Evolutionary conservation across 495 filamentous ascomycete species (phyloP), one percentile per base, ranked within the genome.

Genomic region (Neurospora intermedia): DNA sequence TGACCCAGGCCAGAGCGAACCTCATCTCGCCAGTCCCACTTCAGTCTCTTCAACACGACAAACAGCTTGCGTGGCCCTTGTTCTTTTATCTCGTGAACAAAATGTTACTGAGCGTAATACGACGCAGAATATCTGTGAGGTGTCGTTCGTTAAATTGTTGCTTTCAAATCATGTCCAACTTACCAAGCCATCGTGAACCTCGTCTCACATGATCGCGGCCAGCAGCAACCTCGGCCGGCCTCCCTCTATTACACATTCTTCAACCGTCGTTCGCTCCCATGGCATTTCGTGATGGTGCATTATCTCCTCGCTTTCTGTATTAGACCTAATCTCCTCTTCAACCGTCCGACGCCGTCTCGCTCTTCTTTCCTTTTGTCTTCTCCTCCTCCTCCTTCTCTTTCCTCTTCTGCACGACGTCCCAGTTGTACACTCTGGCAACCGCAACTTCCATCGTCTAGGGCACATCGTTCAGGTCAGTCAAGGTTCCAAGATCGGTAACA

Each of bases 341-440:
- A 66, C 78, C 78, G 35, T 72, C 73, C 7, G 74, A 46, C 20
- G 75, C 35, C 13, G 71, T 74, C 73, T 80, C 77, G 9, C 74
- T 72, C 31, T 77, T 77, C 70, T 81, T 83, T 16, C 82, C 82
- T 79, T 82, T 76, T n/a, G 42, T 46, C 69, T 79, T 78, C 43
- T 84, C 88, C 75, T 90, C 89, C 9, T 91, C 91, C 20, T 86
- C 87, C 81, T 93, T 95, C 72, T 97, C 95, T 87, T 96, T 97
- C 73, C 96, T 85, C 82, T 95, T 92, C 86, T 96, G 90, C 43
- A 93, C 92, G 8, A 99, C 92, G 78, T 99, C 96, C 93, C 95
- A 98, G 81, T 99, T 99, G 81, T 98, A 99, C n/a, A 99, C 93
- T 72, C 96, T 86, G 27, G 96, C 96, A 20, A 94, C 94, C 15